Conservation (phyloP, 2,329 filamentous ascomycete species). For the Tolypocladium pustulatum region DNA sequence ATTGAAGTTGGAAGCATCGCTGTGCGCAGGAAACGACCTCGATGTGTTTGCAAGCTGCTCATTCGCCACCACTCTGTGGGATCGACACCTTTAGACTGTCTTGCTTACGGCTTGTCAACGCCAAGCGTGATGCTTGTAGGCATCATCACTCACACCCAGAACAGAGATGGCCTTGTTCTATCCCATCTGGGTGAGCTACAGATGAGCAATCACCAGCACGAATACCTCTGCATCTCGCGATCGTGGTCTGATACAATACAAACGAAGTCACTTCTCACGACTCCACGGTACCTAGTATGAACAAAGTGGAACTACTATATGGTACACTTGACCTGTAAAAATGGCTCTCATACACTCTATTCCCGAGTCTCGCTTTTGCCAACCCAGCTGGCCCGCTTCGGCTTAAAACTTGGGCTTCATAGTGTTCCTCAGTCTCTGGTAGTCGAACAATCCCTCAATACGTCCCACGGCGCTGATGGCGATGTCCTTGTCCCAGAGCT, state of each 20-base stretch:
- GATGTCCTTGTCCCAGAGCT: constrained; percentile 95
- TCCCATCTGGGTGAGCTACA: background rate
- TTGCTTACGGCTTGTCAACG: background rate
- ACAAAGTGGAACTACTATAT: constrained; percentile 33
- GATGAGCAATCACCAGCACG: background rate
- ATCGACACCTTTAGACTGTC: background rate
- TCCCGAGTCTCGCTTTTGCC: constrained; percentile 29
- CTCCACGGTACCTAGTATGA: constrained; percentile 21
- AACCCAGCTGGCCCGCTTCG: constrained; percentile 15
- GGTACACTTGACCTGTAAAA: constrained; percentile 40
- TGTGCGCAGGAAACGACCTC: background rate
- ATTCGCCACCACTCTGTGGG: too few species aligned
- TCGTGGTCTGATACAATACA: background rate
- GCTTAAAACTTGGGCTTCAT: constrained; percentile 69
- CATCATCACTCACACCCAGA: background rate
- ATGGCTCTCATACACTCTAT: constrained; percentile 48
- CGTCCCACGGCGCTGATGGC: constrained; percentile 86
- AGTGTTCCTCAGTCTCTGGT: constrained; percentile 69
- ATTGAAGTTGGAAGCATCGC: background rate
- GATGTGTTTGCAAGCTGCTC: background rate
- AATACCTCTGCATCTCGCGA: background rate
- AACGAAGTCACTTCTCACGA: constrained; percentile 15
- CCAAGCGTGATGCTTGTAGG: background rate
- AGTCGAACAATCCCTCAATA: constrained; percentile 79
- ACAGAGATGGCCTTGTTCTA: background rate